phyloP scores from a whole-genome alignment of 1,284 basidiomycete species.

The Rhodofomes roseus region DNA sequence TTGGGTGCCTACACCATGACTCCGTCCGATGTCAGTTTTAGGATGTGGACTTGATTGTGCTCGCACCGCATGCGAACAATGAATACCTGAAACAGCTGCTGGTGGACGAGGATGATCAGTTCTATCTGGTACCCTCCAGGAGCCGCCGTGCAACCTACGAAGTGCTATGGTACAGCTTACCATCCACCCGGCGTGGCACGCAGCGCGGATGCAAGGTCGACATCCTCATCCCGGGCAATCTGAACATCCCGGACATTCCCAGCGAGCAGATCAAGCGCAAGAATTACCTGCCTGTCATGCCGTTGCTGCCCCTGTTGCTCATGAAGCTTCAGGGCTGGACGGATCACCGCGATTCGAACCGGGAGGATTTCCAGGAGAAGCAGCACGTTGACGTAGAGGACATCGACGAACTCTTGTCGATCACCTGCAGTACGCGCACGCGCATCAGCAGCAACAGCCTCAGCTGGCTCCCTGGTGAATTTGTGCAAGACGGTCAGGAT shows the following conservation, averaged over 20 bases:
- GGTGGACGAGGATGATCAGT: constrained; percentile 12
- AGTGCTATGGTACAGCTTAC: constrained; percentile 26
- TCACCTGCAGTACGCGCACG: constrained; percentile 12
- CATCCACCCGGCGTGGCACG: neutral
- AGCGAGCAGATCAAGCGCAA: constrained; percentile 11
- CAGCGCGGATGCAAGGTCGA: constrained; percentile 23
- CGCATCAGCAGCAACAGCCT: constrained; percentile 2
- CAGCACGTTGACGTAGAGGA: constrained; percentile 28
- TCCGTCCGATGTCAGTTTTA: constrained; percentile 1
- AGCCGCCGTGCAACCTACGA: constrained; percentile 23
- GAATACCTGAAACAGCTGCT: constrained; percentile 26
- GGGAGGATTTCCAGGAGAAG: constrained; percentile 24
- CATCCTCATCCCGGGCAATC: constrained; percentile 28
- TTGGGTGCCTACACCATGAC: neutral
- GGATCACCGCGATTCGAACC: constrained; percentile 26
- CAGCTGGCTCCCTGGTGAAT: constrained; percentile 2
- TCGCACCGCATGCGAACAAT: constrained; percentile 10
- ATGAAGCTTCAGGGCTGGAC: constrained; percentile 34
- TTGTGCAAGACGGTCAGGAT: constrained; percentile 5
- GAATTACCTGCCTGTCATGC: constrained; percentile 29
- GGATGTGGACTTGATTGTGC: constrained; percentile 31
- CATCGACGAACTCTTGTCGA: constrained; percentile 21
- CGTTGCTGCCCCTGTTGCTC: constrained; percentile 27
- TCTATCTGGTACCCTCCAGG: constrained; percentile 24
- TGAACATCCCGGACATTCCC: constrained; percentile 29